Conservation (phyloP, 371 early-diverging fungal species). For the Batkoa obscura region DNA sequence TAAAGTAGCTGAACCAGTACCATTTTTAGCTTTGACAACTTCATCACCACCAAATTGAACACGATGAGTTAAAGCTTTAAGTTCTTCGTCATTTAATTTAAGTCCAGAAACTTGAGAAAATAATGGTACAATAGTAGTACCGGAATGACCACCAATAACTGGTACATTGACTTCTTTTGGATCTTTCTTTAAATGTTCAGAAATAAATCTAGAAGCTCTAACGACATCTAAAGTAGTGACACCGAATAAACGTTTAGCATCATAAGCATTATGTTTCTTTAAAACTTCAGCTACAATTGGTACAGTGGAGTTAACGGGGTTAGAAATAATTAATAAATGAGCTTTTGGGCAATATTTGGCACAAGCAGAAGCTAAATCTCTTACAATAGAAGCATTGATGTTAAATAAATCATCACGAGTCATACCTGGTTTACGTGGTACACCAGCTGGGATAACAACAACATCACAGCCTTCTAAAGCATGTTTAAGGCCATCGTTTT, state of each 20-base stretch:
- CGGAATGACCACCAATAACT: slow-evolving; percentile 98
- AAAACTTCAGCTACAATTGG: slow-evolving; percentile 95
- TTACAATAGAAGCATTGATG: slow-evolving; percentile 12
- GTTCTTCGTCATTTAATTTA: slow-evolving; percentile 74
- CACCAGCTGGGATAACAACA: slow-evolving; percentile 97
- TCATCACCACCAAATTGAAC: slow-evolving; percentile 99
- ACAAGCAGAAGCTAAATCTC: slow-evolving; percentile 27
- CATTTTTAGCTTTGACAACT: slow-evolving; percentile 98
- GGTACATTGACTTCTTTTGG: slow-evolving; percentile 62
- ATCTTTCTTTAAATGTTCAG: slow-evolving; percentile 53
- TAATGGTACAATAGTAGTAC: slow-evolving; percentile 93
- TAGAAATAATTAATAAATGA: slow-evolving; percentile 89
- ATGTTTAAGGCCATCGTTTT: slow-evolving; percentile 60
- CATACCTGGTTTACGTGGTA: slow-evolving; percentile 99
- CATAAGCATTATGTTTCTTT: slow-evolving; percentile 83
- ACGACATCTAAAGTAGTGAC: slow-evolving; percentile 97
- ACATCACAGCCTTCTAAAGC: slow-evolving; percentile 75
- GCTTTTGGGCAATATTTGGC: slow-evolving; percentile 86
- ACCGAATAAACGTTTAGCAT: slow-evolving; percentile 84
- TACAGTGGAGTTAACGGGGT: slow-evolving; percentile 99
- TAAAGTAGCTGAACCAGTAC: slow-evolving; percentile 93
- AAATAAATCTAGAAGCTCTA: slow-evolving; percentile 92
- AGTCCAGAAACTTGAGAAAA: slow-evolving; percentile 59
- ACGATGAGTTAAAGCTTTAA: slow-evolving; percentile 83
- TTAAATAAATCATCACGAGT: slow-evolving; percentile 96